A percentile compares a stretch with the other conserved stretches of the same genome.
Evolutionary conservation across 2,329 filamentous ascomycete species (phyloP).

Genomic region (Xylaria sp.): DNA sequence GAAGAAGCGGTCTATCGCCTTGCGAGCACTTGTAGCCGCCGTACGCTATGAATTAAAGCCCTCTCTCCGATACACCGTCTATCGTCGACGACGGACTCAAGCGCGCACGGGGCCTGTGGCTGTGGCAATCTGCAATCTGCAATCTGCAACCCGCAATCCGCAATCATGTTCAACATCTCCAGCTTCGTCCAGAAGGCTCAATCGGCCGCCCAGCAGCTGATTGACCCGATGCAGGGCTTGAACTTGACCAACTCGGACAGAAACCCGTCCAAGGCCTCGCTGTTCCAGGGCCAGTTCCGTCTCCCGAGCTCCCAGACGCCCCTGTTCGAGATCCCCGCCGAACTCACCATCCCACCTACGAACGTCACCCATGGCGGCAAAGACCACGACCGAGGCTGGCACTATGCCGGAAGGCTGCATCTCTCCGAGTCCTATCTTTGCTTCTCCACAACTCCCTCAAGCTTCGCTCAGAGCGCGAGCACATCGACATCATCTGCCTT

Average conservation of each 20-base stretch:
- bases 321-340: slow-evolving; percentile 94
- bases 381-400: slow-evolving; percentile 78
- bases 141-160: slow-evolving; percentile 53
- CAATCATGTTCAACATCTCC: slow-evolving; percentile 70
- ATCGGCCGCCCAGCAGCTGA: slow-evolving; percentile 79
- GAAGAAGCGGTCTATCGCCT: slow-evolving; percentile 13
- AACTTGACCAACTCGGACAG: slow-evolving; percentile 78
- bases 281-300: slow-evolving; percentile 97
- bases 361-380: slow-evolving; percentile 77
- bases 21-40: slow-evolving; percentile 9
- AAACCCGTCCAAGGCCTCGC: slow-evolving; percentile 87
- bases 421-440: slow-evolving; percentile 94
- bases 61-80: slow-evolving; percentile 19
- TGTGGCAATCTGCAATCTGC: slow-evolving; percentile 55
- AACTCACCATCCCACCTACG: slow-evolving; percentile 85
- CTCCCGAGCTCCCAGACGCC: slow-evolving; percentile 92
- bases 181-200: slow-evolving; percentile 91
- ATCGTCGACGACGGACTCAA: slow-evolving; percentile 44
- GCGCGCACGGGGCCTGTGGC: slow-evolving; percentile 43
- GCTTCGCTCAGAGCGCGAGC: slow-evolving; percentile 84
- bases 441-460: slow-evolving; percentile 93
- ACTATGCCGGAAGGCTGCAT: slow-evolving; percentile 92
- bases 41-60: slow-evolving; percentile 49
- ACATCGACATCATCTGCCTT: slow-evolving; percentile 83
- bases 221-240: slow-evolving; percentile 85